Evolutionary conservation across 2,329 filamentous ascomycete genomes (phyloP).

Genomic region (Alternaria sp.): DNA sequence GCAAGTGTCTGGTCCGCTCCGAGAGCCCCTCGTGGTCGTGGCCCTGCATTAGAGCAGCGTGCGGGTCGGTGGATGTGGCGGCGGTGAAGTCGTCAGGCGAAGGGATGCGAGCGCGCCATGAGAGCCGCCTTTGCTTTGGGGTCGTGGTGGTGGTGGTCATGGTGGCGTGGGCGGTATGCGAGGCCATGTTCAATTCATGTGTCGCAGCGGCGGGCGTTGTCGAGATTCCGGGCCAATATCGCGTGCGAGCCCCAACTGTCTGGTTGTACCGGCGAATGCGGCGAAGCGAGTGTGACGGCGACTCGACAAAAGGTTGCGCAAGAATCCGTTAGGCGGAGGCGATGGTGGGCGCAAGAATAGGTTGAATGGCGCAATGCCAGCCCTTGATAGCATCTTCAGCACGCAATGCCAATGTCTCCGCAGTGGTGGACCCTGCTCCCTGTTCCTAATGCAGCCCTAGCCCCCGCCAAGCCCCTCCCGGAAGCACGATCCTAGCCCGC

Average conservation of each 20-base stretch:
- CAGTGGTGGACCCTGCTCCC: background rate
- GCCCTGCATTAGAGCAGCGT: constrained; percentile 47
- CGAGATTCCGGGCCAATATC: constrained; percentile 28
- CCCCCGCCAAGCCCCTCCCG: background rate
- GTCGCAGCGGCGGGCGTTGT: constrained; percentile 26
- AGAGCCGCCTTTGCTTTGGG: constrained; percentile 37
- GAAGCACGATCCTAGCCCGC: background rate
- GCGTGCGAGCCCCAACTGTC: constrained; percentile 33
- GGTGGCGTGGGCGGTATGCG: constrained; percentile 36
- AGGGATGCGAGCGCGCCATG: constrained; percentile 40
- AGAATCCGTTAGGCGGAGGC: constrained; percentile 10
- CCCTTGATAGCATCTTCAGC: constrained; percentile 23
- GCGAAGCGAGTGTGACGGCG: constrained; percentile 3
- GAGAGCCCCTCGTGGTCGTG: constrained; percentile 49
- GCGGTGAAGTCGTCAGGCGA: constrained; percentile 19
- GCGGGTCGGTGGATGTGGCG: constrained; percentile 35
- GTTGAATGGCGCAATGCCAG: constrained; percentile 24
- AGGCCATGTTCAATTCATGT: constrained; percentile 34
- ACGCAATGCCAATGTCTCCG: constrained; percentile 19
- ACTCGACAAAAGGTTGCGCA: constrained; percentile 11
- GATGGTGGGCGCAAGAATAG: background rate
- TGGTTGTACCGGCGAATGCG: constrained; percentile 9
- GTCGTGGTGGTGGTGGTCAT: constrained; percentile 2
- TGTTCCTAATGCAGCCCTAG: background rate
- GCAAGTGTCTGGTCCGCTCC: constrained; percentile 43